Evolutionary conservation across 169 alveolate genomes (phyloP).

Genomic region (Eimeria tenella): DNA sequence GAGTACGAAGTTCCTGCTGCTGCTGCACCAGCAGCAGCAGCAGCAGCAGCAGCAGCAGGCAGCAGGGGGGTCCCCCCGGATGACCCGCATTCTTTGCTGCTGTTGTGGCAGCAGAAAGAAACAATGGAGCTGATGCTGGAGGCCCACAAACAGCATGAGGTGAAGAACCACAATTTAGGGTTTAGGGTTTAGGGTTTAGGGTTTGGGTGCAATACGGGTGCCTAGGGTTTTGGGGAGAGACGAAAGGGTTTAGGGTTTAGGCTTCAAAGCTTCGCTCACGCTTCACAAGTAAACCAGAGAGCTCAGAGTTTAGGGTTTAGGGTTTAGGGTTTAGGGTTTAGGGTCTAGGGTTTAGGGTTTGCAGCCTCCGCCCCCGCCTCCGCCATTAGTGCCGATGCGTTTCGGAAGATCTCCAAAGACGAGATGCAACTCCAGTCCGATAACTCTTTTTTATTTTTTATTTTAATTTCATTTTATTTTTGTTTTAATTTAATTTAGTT

Average conservation of each 20-base stretch:
- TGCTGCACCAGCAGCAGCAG: conserved; percentile 1
- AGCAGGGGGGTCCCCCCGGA: background rate
- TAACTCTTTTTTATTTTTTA: background rate
- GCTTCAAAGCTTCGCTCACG: background rate
- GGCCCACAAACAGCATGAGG: conserved; percentile 42
- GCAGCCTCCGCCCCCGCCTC: conserved; percentile 40
- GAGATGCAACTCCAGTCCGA: background rate
- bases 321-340: conserved; percentile 17
- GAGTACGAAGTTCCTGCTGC: too few relatives aligned
- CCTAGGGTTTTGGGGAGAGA: too few relatives aligned
- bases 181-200: conserved; percentile 33
- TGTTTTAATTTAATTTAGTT: background rate
- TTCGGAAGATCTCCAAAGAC: background rate
- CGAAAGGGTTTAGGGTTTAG: conserved; percentile 15
- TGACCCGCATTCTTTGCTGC: background rate
- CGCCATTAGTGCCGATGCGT: conserved; percentile 26
- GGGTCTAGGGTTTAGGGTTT: conserved; percentile 12
- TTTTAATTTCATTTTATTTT: background rate
- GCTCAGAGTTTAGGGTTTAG: background rate
- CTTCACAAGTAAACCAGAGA: background rate
- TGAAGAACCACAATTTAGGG: background rate
- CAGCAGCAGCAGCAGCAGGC: conserved; percentile 20
- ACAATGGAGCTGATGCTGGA: conserved; percentile 22
- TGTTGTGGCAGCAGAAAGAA: conserved; percentile 26
- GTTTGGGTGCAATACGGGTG: too few relatives aligned